Conservation (phyloP, 2,329 filamentous ascomycete genomes). For the Aspergillus amoenus region DNA sequence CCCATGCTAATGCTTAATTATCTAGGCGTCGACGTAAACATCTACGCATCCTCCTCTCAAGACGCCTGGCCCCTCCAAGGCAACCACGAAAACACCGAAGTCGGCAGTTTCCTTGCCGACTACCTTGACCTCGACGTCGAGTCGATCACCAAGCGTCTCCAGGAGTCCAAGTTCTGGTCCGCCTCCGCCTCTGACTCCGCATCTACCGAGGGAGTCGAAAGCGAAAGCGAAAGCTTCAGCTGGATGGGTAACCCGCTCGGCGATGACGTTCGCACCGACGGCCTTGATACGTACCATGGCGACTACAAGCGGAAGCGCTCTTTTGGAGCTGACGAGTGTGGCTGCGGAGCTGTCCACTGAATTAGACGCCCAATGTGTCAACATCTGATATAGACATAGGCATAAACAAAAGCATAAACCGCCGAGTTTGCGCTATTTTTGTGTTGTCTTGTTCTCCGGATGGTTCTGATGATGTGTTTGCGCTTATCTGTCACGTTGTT, state of each 20-base stretch:
- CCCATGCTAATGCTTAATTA: conserved; percentile 11
- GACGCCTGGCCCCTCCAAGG: conserved; percentile 66
- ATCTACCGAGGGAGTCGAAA: neutral
- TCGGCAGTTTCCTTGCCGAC: conserved; percentile 75
- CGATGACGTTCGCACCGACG: conserved; percentile 37
- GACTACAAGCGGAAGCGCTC: conserved; percentile 40
- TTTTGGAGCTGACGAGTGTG: conserved; percentile 14
- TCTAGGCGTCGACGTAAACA: conserved; percentile 85
- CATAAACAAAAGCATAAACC: too few species aligned
- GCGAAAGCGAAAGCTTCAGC: conserved; percentile 19
- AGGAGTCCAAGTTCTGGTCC: conserved; percentile 29
- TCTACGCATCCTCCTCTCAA: conserved; percentile 76
- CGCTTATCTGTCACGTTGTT: too few species aligned
- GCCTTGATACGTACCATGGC: conserved; percentile 46
- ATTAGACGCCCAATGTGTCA: neutral
- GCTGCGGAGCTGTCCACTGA: conserved; percentile 31
- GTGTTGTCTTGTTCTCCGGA: too few species aligned
- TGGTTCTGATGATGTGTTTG: too few species aligned
- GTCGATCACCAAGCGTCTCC: conserved; percentile 72
- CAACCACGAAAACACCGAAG: conserved; percentile 93
- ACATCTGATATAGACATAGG: too few species aligned
- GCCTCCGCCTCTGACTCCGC: conserved; percentile 1
- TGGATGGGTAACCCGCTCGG: conserved; percentile 45
- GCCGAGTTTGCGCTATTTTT: too few species aligned
- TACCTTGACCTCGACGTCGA: conserved; percentile 82